A percentile compares a stretch with the other conserved stretches of the same genome.
Conservation (phyloP, 345 rosid genomes). For the Gossypioides kirkii region DNA sequence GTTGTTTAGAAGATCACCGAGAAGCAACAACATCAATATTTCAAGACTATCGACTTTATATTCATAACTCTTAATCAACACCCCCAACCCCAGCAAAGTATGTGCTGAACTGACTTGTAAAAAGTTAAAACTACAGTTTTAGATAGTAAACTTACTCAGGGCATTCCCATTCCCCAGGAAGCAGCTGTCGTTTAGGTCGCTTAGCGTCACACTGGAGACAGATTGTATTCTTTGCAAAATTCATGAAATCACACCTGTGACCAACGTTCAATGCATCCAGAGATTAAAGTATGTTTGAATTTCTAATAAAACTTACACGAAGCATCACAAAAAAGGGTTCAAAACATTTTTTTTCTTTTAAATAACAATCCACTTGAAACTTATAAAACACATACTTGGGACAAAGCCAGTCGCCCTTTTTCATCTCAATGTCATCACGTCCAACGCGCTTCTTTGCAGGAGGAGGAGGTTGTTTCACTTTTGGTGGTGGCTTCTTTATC, state of each 20-base stretch:
- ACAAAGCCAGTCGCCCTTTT: conserved; percentile 98
- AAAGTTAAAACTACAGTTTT: not conserved
- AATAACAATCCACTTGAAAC: not conserved
- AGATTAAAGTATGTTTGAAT: not conserved
- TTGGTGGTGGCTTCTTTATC: conserved; percentile 78
- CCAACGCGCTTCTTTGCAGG: conserved; percentile 86
- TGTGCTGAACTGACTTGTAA: not conserved
- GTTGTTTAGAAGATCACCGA: not conserved
- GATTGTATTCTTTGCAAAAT: conserved; percentile 86
- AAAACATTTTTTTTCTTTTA: not conserved
- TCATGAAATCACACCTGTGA: conserved; percentile 94
- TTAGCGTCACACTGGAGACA: conserved; percentile 98
- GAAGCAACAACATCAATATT: not conserved
- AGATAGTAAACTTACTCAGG: conserved; percentile 62
- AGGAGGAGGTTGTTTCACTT: conserved; percentile 96
- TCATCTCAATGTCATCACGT: conserved; percentile 95
- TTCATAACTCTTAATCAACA: no score
- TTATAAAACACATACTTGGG: conserved; percentile 58
- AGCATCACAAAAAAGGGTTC: not conserved
- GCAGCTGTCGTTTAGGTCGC: conserved; percentile 90
- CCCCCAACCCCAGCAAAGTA: not conserved
- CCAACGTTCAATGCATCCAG: conserved; percentile 12
- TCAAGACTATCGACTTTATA: not conserved
- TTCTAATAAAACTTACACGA: not conserved
- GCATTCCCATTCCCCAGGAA: conserved; percentile 99